Evolutionary conservation across 2,329 filamentous ascomycete genomes (phyloP).

Genomic region (Taxawa tesnikishii): DNA sequence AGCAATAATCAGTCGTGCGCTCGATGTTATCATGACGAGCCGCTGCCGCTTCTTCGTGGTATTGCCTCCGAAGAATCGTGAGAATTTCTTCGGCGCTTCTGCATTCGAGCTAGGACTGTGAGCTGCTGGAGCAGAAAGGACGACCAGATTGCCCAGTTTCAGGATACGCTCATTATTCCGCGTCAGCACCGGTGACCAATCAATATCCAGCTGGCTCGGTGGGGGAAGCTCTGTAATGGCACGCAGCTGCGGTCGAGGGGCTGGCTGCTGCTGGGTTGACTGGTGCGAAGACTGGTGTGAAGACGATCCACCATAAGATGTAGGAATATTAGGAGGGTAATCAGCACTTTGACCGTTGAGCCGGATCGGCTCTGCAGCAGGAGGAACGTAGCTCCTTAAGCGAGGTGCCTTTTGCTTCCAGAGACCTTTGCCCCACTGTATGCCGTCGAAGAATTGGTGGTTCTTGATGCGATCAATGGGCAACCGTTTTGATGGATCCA

Average conservation of each 20-base stretch:
- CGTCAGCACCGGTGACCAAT: conserved; percentile 94
- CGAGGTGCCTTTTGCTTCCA: conserved; percentile 88
- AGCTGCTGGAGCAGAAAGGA: conserved; percentile 65
- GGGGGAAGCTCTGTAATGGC: conserved; percentile 92
- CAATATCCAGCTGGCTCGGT: conserved; percentile 93
- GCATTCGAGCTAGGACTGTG: conserved; percentile 61
- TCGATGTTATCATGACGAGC: conserved; percentile 89
- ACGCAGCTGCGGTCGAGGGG: conserved; percentile 51
- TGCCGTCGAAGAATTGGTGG: conserved; percentile 86
- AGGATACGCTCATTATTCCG: conserved; percentile 86
- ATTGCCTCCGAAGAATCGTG: conserved; percentile 83
- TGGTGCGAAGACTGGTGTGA: conserved; percentile 1
- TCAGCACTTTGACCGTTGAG: conserved; percentile 25
- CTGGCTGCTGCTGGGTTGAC: conserved; percentile 9
- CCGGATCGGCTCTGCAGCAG: conserved; percentile 54
- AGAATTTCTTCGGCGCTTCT: conserved; percentile 70
- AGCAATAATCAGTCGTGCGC: conserved; percentile 77
- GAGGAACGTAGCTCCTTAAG: conserved; percentile 71
- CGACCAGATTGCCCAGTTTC: conserved; percentile 82
- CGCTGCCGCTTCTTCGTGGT: conserved; percentile 87
- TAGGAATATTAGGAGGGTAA: conserved; percentile 4
- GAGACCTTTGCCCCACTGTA: conserved; percentile 68
- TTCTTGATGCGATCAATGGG: conserved; percentile 95
- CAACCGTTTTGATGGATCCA: conserved; percentile 73
- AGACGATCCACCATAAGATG: background rate